Evolutionary conservation across 1,284 basidiomycete species (phyloP).

Genomic region (Austroboletus novae-zelandiae): DNA sequence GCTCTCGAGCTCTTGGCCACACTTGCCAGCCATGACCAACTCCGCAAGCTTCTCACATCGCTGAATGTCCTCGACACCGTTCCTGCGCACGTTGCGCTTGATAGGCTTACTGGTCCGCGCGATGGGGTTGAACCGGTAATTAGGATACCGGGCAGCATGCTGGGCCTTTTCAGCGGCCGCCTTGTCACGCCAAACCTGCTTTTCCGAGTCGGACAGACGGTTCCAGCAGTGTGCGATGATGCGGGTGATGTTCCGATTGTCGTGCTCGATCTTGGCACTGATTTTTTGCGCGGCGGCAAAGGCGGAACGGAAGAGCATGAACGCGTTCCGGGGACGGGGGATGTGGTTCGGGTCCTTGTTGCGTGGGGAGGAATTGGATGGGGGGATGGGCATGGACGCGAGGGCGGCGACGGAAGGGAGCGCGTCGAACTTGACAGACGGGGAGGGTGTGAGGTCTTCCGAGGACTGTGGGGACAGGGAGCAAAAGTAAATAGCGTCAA

Average conservation of each 20-base stretch:
- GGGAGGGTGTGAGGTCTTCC: slow-evolving; percentile 11
- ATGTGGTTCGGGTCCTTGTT: slow-evolving; percentile 41
- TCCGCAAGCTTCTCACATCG: slow-evolving; percentile 55
- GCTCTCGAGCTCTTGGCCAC: slow-evolving; percentile 47
- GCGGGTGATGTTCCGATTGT: slow-evolving; percentile 59
- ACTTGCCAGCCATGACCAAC: slow-evolving; percentile 51
- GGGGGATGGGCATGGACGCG: slow-evolving; percentile 30
- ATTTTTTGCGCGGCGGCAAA: slow-evolving; percentile 51
- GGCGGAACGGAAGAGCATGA: slow-evolving; percentile 81
- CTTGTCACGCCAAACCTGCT: slow-evolving; percentile 48
- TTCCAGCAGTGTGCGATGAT: slow-evolving; percentile 57
- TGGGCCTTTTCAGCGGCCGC: slow-evolving; percentile 58
- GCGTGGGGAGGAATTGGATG: slow-evolving; percentile 25
- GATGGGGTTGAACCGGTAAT: slow-evolving; percentile 53
- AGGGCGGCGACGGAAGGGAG: slow-evolving; percentile 22
- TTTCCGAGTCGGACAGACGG: slow-evolving; percentile 44
- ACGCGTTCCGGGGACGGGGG: slow-evolving; percentile 79
- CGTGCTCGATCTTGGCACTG: slow-evolving; percentile 42
- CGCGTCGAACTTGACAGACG: background rate
- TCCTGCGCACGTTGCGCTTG: slow-evolving; percentile 53
- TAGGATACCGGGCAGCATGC: slow-evolving; percentile 53
- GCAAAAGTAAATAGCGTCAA: slow-evolving; percentile 19
- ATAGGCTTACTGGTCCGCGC: slow-evolving; percentile 40
- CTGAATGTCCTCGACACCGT: slow-evolving; percentile 43
- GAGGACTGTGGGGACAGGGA: slow-evolving; percentile 13